These are phyloP conservation scores for Gigaspora rosea DNA, from an alignment of 192 early-diverging fungal genomes.

Conservation along the genomic window DNA sequence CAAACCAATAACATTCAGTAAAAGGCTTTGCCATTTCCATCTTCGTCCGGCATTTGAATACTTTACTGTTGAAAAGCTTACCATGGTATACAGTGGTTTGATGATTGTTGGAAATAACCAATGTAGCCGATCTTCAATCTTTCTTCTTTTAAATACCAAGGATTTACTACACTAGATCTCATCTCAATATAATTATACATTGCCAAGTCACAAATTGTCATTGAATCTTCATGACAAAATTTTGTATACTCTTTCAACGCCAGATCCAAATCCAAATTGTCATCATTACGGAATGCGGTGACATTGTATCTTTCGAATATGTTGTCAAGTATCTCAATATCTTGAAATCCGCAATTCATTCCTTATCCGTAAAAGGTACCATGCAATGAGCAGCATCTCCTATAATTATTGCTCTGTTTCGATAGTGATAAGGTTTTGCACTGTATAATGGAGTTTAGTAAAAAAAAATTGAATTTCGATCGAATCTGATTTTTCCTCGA, in stretches of 20 bases:
- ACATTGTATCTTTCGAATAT: conserved; percentile 61
- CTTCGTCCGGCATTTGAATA: conserved; percentile 70
- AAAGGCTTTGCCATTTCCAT: conserved; percentile 47
- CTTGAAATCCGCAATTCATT: conserved; percentile 99
- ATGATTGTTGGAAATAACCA: conserved; percentile 65
- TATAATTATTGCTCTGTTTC: conserved; percentile 73
- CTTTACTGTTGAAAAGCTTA: conserved; percentile 85
- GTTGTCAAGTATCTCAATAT: conserved; percentile 68
- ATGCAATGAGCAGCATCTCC: conserved; percentile 98
- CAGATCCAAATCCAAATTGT: conserved; percentile 15
- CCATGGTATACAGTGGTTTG: conserved; percentile 96
- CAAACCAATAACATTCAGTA: too few species aligned
- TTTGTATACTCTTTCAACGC: conserved; percentile 78
- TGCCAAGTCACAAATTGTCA: conserved; percentile 91
- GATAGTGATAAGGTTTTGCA: conserved; percentile 84
- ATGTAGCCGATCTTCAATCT: conserved; percentile 78
- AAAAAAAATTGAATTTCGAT: neutral
- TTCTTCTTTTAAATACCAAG: conserved; percentile 74
- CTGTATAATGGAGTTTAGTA: conserved; percentile 4
- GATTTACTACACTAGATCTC: conserved; percentile 78
- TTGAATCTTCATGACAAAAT: conserved; percentile 70
- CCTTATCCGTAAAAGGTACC: conserved; percentile 98
- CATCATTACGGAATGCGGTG: conserved; percentile 48
- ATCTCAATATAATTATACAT: conserved; percentile 96
- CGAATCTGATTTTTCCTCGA: neutral